phyloP scores from a whole-genome alignment of 2,329 filamentous ascomycete species.

The Curvularia verruculosa region DNA sequence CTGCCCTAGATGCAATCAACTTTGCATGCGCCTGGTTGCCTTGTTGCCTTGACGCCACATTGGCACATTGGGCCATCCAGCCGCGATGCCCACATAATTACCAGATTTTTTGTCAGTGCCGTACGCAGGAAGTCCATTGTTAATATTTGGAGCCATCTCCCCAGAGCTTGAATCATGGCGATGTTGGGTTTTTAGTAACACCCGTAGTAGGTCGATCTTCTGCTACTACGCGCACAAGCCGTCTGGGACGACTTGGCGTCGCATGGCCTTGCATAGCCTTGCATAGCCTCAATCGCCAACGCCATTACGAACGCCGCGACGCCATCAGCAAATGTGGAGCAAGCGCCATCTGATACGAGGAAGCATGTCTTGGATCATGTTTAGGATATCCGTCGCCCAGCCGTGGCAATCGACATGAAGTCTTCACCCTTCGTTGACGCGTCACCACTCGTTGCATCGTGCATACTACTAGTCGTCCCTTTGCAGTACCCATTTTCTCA shows the following conservation, averaged over 20 bases:
- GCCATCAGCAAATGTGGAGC: conserved; percentile 19
- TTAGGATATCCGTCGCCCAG: conserved; percentile 8
- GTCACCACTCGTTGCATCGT: conserved; percentile 1
- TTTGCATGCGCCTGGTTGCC: neutral
- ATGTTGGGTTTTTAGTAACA: neutral
- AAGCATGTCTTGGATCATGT: conserved; percentile 11
- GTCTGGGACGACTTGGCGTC: neutral
- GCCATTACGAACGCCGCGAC: conserved; percentile 2
- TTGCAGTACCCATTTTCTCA: neutral
- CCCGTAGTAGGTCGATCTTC: neutral
- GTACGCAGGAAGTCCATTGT: neutral
- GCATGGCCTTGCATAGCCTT: conserved; percentile 9
- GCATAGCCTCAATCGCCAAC: conserved; percentile 11
- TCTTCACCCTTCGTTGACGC: neutral
- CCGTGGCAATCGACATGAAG: neutral
- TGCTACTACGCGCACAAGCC: neutral
- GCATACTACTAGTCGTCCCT: neutral
- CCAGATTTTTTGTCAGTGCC: neutral
- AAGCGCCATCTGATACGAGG: conserved; percentile 19
- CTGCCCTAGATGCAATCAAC: neutral
- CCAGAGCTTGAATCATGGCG: neutral
- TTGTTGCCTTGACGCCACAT: neutral
- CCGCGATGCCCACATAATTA: neutral
- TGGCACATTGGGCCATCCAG: neutral
- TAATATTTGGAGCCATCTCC: too few species aligned